These are phyloP conservation scores for Monilinia polystroma DNA, from an alignment of 2,329 filamentous ascomycete species.

Conservation along the genomic window DNA sequence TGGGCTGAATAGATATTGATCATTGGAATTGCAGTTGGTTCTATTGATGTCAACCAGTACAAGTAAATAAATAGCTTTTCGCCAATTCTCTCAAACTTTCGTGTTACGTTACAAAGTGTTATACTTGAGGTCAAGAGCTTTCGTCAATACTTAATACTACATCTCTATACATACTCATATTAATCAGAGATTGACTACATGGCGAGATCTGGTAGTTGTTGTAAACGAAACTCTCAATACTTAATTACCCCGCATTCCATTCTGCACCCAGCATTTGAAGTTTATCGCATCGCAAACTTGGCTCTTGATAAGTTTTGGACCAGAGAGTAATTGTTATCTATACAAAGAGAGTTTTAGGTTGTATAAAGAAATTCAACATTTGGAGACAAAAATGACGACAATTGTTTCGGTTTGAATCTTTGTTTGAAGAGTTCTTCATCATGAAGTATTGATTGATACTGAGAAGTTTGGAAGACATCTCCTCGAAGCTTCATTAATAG, in stretches of 20 bases:
- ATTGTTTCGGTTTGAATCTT: background rate
- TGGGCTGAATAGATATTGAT: background rate
- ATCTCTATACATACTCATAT: too few species aligned
- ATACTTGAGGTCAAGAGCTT: background rate
- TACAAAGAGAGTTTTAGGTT: background rate
- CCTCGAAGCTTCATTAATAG: background rate
- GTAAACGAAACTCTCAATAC: background rate
- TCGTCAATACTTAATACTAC: background rate
- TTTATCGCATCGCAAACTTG: background rate
- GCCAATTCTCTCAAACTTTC: background rate
- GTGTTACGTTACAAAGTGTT: background rate
- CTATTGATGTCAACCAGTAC: background rate
- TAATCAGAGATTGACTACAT: background rate
- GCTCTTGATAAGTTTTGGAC: background rate
- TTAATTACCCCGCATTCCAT: constrained; percentile 15
- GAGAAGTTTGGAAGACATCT: background rate
- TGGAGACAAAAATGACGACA: background rate
- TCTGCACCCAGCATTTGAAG: constrained; percentile 9
- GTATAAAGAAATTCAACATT: background rate
- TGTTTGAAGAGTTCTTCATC: background rate
- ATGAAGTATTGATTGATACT: background rate
- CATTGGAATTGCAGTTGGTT: background rate
- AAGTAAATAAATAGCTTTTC: background rate
- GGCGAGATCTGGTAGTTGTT: background rate
- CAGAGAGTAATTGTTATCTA: background rate